phyloP scores from a whole-genome alignment of 805 yeast genomes.

The Saturnispora kantuleensis region DNA sequence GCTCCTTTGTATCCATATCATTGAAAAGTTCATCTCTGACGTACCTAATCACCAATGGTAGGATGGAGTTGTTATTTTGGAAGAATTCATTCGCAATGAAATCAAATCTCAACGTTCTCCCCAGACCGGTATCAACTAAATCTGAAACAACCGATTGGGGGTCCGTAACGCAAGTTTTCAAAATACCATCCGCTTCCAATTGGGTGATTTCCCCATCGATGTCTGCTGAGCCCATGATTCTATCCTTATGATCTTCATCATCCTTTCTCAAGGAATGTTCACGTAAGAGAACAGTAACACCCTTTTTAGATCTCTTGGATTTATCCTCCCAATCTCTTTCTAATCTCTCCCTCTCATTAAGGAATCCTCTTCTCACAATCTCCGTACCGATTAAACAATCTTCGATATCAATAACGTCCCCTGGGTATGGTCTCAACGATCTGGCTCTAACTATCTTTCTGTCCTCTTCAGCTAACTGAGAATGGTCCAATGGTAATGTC shows the following conservation, averaged over 20 bases:
- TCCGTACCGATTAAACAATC: conserved; percentile 86
- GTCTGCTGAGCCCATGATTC: conserved; percentile 28
- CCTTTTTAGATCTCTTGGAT: conserved; percentile 36
- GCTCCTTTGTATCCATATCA: conserved; percentile 22
- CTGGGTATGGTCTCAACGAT: conserved; percentile 26
- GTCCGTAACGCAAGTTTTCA: conserved; percentile 70
- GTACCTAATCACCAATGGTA: conserved; percentile 73
- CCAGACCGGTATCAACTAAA: conserved; percentile 44
- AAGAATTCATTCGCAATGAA: conserved; percentile 94
- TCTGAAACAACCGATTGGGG: conserved; percentile 74
- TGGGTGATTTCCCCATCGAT: conserved; percentile 6
- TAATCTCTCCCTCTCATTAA: conserved; percentile 53
- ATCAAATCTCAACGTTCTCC: conserved; percentile 47
- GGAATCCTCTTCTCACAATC: conserved; percentile 65
- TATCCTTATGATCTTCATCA: conserved; percentile 27
- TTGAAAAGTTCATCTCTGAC: conserved; percentile 62
- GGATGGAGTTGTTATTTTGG: conserved; percentile 88
- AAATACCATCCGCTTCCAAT: conserved; percentile 16
- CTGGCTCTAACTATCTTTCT: conserved; percentile 10
- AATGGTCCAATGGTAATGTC: conserved; percentile 7
- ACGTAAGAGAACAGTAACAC: conserved; percentile 79
- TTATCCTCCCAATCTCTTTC: conserved; percentile 24
- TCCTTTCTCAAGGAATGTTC: conserved; percentile 50
- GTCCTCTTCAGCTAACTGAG: neutral
- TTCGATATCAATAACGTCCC: conserved; percentile 87